phyloP scores from a whole-genome alignment of 1,139 yeast species.

The Lipomyces yarrowii region DNA sequence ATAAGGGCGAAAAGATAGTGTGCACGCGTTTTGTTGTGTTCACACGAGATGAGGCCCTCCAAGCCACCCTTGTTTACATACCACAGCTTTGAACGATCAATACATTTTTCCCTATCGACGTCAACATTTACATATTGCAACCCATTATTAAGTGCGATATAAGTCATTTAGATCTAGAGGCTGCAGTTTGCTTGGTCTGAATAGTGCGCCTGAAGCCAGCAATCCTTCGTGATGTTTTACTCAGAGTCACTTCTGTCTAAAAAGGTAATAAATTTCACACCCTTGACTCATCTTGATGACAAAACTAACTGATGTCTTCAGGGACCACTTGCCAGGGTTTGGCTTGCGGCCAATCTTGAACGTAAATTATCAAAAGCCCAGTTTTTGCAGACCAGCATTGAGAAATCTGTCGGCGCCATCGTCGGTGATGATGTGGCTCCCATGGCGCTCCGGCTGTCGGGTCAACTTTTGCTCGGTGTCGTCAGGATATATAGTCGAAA shows the following conservation, averaged over 20 bases:
- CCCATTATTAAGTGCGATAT: not conserved
- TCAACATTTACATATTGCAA: not conserved
- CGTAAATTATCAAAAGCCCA: slow-evolving; percentile 78
- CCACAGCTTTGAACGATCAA: not conserved
- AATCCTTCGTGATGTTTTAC: slow-evolving; percentile 29
- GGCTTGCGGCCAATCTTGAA: slow-evolving; percentile 92
- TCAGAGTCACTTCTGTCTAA: slow-evolving; percentile 35
- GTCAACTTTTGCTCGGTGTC: slow-evolving; percentile 85
- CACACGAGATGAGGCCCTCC: not conserved
- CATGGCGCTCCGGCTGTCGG: slow-evolving; percentile 80
- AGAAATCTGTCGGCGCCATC: slow-evolving; percentile 64
- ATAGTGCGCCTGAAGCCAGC: not conserved
- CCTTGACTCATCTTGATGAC: not conserved
- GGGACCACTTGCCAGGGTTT: slow-evolving; percentile 86
- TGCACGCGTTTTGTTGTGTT: not conserved
- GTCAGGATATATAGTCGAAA: slow-evolving; percentile 86
- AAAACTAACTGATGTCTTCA: slow-evolving; percentile 35
- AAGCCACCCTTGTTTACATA: slow-evolving; percentile 2
- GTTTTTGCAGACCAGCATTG: slow-evolving; percentile 69
- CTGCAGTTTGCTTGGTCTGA: not conserved
- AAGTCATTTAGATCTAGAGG: not conserved
- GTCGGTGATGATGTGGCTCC: slow-evolving; percentile 48
- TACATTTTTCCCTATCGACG: not conserved
- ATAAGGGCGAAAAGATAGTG: not conserved
- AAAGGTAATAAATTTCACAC: slow-evolving; percentile 20